Conservation (phyloP, 495 filamentous ascomycete species). For the Penicillium chermesinum region DNA sequence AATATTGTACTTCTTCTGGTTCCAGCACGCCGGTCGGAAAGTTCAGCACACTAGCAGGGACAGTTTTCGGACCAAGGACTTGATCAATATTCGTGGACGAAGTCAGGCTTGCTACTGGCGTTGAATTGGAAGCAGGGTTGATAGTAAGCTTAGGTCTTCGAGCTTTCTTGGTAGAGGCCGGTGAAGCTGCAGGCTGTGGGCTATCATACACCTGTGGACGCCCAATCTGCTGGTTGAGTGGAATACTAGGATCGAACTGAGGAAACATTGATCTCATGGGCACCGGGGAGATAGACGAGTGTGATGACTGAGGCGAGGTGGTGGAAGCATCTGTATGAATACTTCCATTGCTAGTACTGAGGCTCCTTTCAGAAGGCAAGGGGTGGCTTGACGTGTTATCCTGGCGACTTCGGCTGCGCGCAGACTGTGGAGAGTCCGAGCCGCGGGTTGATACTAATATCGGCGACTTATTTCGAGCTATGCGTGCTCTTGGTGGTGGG, state of each 20-base stretch:
- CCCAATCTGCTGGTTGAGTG: slow-evolving; percentile 65
- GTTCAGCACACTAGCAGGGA: slow-evolving; percentile 42
- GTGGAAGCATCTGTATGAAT: slow-evolving; percentile 26
- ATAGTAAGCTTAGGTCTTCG: slow-evolving; percentile 36
- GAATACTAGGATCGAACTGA: slow-evolving; percentile 66
- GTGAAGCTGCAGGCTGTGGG: slow-evolving; percentile 17
- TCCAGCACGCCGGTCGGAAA: slow-evolving; percentile 40
- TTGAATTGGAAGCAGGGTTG: slow-evolving; percentile 18
- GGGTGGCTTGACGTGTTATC: slow-evolving; percentile 10
- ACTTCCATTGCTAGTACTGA: slow-evolving; percentile 9
- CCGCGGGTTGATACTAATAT: slow-evolving; percentile 10
- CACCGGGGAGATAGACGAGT: slow-evolving; percentile 40
- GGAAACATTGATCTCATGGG: slow-evolving; percentile 74
- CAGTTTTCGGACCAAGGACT: slow-evolving; percentile 40
- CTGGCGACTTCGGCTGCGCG: slow-evolving; percentile 20
- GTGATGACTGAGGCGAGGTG: slow-evolving; percentile 12
- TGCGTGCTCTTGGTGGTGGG: slow-evolving; percentile 10
- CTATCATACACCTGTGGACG: slow-evolving; percentile 50
- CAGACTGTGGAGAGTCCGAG: slow-evolving; percentile 19
- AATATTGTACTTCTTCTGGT: slow-evolving; percentile 31
- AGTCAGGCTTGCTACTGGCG: not conserved
- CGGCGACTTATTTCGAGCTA: slow-evolving; percentile 18
- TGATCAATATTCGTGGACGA: slow-evolving; percentile 28
- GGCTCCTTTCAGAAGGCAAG: slow-evolving; percentile 12
- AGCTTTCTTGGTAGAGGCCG: slow-evolving; percentile 18